Conservation (phyloP, 345 rosid species). For the Balakata baccata region DNA sequence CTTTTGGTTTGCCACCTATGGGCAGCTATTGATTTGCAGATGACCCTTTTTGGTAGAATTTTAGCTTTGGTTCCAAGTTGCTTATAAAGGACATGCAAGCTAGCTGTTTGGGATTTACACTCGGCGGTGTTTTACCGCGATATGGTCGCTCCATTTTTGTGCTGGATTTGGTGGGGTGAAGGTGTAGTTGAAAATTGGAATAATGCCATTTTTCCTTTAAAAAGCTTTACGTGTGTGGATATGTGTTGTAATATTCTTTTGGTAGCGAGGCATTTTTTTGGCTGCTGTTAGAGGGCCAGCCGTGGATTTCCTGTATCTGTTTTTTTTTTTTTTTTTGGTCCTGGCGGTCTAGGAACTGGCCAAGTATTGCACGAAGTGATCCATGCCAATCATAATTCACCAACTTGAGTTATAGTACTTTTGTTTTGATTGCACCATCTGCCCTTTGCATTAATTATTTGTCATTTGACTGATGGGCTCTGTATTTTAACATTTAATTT, state of each 20-base stretch:
- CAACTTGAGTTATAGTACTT: constrained; percentile 7
- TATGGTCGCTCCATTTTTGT: constrained; percentile 18
- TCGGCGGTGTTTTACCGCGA: constrained; percentile 24
- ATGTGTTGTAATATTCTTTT: constrained; percentile 43
- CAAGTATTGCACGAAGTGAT: constrained; percentile 15
- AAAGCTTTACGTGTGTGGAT: constrained; percentile 29
- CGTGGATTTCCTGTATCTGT: constrained; percentile 38
- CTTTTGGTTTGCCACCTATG: constrained; percentile 32
- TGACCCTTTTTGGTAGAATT: constrained; percentile 10
- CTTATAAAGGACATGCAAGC: constrained; percentile 6
- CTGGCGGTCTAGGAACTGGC: constrained; percentile 26
- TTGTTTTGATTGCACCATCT: background rate
- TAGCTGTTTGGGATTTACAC: constrained; percentile 14
- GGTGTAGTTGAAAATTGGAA: constrained; percentile 19
- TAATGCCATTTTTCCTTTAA: constrained; percentile 21
- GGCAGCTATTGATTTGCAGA: constrained; percentile 20
- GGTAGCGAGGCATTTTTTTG: constrained; percentile 30
- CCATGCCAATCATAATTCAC: constrained; percentile 10
- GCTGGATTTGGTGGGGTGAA: constrained; percentile 22
- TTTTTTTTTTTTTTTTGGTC: constrained; percentile 13
- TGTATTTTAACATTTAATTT: background rate
- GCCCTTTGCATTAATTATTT: background rate
- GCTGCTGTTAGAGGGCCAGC: constrained; percentile 29
- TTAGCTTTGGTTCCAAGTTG: constrained; percentile 17
- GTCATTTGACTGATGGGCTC: background rate